phyloP scores from a whole-genome alignment of 2,329 filamentous ascomycete genomes.

The Nemania sp. region DNA sequence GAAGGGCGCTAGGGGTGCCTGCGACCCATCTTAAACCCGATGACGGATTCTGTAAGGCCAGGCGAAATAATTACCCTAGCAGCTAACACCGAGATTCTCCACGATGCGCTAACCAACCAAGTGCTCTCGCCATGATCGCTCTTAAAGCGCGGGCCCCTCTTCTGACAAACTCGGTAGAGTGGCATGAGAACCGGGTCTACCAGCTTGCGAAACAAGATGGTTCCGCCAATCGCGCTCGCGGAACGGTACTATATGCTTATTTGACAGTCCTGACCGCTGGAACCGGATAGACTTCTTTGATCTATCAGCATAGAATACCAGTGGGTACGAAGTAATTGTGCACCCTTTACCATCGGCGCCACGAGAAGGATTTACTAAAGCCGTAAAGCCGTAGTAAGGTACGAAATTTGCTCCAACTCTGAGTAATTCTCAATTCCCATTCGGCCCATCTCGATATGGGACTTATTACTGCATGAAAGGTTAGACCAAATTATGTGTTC shows the following conservation, averaged over 20 bases:
- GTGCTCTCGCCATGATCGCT: not conserved
- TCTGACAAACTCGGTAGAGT: conserved; percentile 1
- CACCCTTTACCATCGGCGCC: too few relatives aligned
- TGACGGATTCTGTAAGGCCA: conserved; percentile 8
- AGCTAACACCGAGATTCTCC: conserved; percentile 3
- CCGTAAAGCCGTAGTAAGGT: too few relatives aligned
- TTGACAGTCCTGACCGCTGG: too few relatives aligned
- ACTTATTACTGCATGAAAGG: not conserved
- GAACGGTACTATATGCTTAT: too few relatives aligned
- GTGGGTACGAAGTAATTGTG: too few relatives aligned
- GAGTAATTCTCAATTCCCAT: too few relatives aligned
- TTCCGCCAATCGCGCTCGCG: not conserved
- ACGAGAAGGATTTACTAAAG: too few relatives aligned
- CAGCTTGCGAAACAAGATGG: not conserved
- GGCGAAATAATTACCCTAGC: conserved; percentile 28
- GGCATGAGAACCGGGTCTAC: not conserved
- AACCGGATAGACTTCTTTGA: too few relatives aligned
- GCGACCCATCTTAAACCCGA: conserved; percentile 3
- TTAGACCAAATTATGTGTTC: not conserved
- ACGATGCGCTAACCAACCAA: not conserved
- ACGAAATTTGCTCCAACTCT: too few relatives aligned
- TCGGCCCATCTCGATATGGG: too few relatives aligned
- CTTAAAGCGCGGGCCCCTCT: conserved; percentile 14
- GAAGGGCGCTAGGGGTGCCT: not conserved
- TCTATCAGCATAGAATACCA: too few relatives aligned